Percentiles rank a stretch among this genome's conserved stretches.
Evolutionary conservation across 2,329 filamentous ascomycete species (phyloP).

Genomic region (Alternaria arborescens): DNA sequence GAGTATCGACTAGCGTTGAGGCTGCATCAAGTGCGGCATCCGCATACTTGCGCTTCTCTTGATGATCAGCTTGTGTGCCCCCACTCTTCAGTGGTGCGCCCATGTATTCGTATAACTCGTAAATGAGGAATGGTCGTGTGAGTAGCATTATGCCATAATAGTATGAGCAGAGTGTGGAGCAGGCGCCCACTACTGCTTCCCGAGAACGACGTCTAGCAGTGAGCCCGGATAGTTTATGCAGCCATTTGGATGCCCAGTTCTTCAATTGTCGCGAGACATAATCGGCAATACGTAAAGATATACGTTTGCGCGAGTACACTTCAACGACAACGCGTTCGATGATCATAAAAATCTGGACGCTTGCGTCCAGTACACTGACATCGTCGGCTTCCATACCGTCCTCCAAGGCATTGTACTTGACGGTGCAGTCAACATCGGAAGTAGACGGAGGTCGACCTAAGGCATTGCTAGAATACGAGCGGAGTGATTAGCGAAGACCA

Average conservation of each 20-base stretch:
- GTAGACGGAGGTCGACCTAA: constrained; percentile 63
- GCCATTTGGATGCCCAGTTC: constrained; percentile 52
- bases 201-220: constrained; percentile 37
- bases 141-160: constrained; percentile 64
- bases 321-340: constrained; percentile 59
- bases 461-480: constrained; percentile 50
- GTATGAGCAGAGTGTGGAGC: constrained; percentile 61
- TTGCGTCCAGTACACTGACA: constrained; percentile 43
- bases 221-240: constrained; percentile 40
- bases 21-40: constrained; percentile 45
- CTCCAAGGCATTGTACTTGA: constrained; percentile 48
- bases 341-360: constrained; percentile 58
- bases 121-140: constrained; percentile 63
- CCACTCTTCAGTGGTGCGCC: constrained; percentile 42
- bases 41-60: constrained; percentile 40
- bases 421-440: constrained; percentile 60
- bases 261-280: constrained; percentile 54
- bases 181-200: constrained; percentile 53
- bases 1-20: constrained; percentile 37
- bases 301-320: constrained; percentile 55
- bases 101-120: constrained; percentile 55
- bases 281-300: constrained; percentile 52
- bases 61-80: constrained; percentile 35
- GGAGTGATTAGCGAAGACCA: background rate
- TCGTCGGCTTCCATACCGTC: constrained; percentile 25